Evolutionary conservation across 106 monocot genomes (phyloP).

Genomic region (Acanthochlamys bracteata): DNA sequence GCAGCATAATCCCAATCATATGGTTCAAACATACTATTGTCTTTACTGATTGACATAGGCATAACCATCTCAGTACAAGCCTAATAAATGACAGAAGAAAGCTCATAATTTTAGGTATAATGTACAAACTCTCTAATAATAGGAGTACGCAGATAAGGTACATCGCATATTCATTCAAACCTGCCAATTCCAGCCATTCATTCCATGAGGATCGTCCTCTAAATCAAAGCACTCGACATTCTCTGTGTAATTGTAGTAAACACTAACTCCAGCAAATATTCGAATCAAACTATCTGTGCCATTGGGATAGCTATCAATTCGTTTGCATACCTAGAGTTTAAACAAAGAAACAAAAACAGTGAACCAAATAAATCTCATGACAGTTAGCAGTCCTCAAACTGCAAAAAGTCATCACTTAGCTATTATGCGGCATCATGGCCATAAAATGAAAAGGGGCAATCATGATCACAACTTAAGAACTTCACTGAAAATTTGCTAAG

Average conservation of each 20-base stretch:
- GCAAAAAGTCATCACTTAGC: no score
- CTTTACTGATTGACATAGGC: conserved; percentile 57
- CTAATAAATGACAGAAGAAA: conserved; percentile 21
- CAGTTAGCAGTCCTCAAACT: no score
- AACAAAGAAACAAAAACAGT: background rate
- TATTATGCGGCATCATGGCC: no score
- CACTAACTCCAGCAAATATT: conserved; percentile 78
- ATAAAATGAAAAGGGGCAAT: no score
- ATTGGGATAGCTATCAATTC: conserved; percentile 49
- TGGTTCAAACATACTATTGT: conserved; percentile 73
- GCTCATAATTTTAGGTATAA: no score
- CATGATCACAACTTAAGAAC: no score
- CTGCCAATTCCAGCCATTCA: conserved; percentile 97
- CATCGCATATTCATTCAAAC: conserved; percentile 18
- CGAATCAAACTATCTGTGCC: conserved; percentile 45
- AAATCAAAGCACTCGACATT: conserved; percentile 72
- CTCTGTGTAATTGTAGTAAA: conserved; percentile 90
- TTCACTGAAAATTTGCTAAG: no score
- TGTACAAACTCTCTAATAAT: no score
- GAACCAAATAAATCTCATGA: background rate
- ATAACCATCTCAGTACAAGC: conserved; percentile 91
- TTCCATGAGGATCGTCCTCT: conserved; percentile 90
- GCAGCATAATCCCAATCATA: conserved; percentile 54
- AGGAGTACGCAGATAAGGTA: no score
- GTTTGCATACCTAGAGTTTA: conserved; percentile 56